Evolutionary conservation across 768 basidiomycete species (phyloP).

Genomic region (Russula earlei): DNA sequence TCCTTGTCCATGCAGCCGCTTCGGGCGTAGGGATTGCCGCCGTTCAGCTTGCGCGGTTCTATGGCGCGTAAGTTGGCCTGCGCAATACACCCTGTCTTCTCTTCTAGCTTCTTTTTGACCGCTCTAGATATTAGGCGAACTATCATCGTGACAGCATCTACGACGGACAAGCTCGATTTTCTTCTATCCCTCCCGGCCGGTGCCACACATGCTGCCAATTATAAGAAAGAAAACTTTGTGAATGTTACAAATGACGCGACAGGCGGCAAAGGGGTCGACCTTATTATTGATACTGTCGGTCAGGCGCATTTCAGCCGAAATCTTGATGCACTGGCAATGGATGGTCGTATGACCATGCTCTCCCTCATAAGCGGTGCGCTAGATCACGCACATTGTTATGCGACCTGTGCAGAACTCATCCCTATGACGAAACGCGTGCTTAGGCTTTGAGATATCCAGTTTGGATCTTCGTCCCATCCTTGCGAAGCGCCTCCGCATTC

Average conservation of each 20-base stretch:
- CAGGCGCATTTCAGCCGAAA: conserved; percentile 67
- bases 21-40: conserved; percentile 86
- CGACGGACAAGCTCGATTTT: conserved; percentile 57
- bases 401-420: conserved; percentile 6
- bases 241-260: conserved; percentile 62
- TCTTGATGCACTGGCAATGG: conserved; percentile 54
- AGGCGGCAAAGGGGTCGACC: conserved; percentile 61
- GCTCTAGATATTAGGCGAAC: conserved; percentile 36
- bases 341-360: conserved; percentile 68
- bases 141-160: conserved; percentile 56
- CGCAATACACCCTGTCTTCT: not conserved
- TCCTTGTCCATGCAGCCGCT: conserved; percentile 85
- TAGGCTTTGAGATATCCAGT: conserved; percentile 43
- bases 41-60: conserved; percentile 72
- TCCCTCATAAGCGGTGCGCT: conserved; percentile 53
- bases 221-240: conserved; percentile 77
- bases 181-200: conserved; percentile 56
- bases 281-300: conserved; percentile 81
- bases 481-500: conserved; percentile 77
- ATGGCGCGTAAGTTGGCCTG: conserved; percentile 51
- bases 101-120: not conserved
- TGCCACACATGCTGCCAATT: conserved; percentile 72
- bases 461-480: conserved; percentile 60
- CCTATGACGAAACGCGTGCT: conserved; percentile 19
- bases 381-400: not conserved